Evolutionary conservation across 2,329 filamentous ascomycete genomes (phyloP).

Genomic region (Fusarium caatingaense): DNA sequence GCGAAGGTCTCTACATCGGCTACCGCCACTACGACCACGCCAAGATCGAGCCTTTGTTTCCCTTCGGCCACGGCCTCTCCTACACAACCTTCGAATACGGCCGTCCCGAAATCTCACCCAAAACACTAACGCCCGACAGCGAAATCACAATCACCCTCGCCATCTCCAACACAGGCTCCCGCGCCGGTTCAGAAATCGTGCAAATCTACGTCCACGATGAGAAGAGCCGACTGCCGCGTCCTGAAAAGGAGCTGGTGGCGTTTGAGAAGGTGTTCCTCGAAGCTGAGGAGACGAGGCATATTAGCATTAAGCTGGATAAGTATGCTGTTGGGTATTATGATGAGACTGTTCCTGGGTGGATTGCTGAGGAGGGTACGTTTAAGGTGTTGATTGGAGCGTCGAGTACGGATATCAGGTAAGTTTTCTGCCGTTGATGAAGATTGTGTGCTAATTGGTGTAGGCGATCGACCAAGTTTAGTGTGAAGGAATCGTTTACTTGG

Average conservation of each 20-base stretch:
- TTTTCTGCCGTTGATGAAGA: background rate
- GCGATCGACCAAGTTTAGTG: constrained; percentile 63
- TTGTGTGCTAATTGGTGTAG: constrained; percentile 50
- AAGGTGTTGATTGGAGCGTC: constrained; percentile 70
- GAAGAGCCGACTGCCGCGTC: constrained; percentile 70
- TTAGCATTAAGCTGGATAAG: constrained; percentile 60
- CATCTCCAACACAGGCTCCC: constrained; percentile 65
- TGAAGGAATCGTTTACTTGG: constrained; percentile 74
- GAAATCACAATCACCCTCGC: constrained; percentile 60
- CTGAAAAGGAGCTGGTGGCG: constrained; percentile 76
- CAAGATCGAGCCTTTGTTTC: constrained; percentile 70
- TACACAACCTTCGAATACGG: constrained; percentile 78
- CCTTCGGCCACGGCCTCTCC: constrained; percentile 79
- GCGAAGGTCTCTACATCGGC: constrained; percentile 78
- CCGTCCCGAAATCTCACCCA: constrained; percentile 61
- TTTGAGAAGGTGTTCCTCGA: constrained; percentile 74
- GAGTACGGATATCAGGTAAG: constrained; percentile 71
- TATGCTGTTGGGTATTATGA: constrained; percentile 72
- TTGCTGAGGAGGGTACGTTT: constrained; percentile 73
- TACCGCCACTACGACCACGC: constrained; percentile 78
- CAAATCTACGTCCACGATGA: constrained; percentile 76
- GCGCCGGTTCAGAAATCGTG: constrained; percentile 71
- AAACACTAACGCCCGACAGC: constrained; percentile 53
- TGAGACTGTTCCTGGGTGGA: constrained; percentile 67
- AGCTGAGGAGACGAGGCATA: constrained; percentile 65